Conservation (phyloP, 2,329 filamentous ascomycete species). For the Penicillium sp. region DNA sequence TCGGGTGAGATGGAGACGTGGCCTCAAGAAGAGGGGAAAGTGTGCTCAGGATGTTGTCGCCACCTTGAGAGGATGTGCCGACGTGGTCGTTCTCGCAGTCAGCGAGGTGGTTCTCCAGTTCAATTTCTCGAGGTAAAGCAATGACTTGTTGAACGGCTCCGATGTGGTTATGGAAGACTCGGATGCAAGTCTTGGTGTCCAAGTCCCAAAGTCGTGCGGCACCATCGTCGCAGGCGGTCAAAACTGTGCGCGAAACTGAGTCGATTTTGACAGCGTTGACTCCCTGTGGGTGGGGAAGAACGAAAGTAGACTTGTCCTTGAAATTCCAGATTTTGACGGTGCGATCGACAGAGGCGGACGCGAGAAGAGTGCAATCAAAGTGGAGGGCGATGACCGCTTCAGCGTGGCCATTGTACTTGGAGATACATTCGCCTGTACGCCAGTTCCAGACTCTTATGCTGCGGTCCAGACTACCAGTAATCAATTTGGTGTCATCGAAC, state of each 20-base stretch:
- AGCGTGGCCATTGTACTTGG: constrained; percentile 73
- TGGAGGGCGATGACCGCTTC: constrained; percentile 84
- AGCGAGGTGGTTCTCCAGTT: constrained; percentile 70
- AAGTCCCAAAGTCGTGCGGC: constrained; percentile 92
- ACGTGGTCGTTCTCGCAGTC: constrained; percentile 57
- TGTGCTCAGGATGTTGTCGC: constrained; percentile 22
- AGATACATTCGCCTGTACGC: constrained; percentile 83
- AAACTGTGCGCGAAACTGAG: constrained; percentile 73
- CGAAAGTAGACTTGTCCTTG: constrained; percentile 74
- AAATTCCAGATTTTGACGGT: constrained; percentile 94
- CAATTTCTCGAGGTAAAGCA: constrained; percentile 79
- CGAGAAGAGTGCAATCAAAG: constrained; percentile 79
- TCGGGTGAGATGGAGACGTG: constrained; percentile 36
- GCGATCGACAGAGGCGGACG: constrained; percentile 84
- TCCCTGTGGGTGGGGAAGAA: constrained; percentile 83
- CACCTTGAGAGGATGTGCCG: constrained; percentile 33
- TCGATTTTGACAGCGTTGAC: constrained; percentile 95
- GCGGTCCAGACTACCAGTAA: constrained; percentile 83
- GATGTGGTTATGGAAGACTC: constrained; percentile 80
- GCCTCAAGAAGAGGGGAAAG: constrained; percentile 24
- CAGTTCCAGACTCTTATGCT: constrained; percentile 96
- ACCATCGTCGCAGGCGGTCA: constrained; percentile 91
- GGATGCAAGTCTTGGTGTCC: constrained; percentile 75
- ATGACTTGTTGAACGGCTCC: constrained; percentile 93
- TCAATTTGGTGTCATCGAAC: constrained; percentile 87